These are phyloP conservation scores for Zalerion maritima DNA, from an alignment of 495 filamentous ascomycete genomes.

Conservation along the genomic window DNA sequence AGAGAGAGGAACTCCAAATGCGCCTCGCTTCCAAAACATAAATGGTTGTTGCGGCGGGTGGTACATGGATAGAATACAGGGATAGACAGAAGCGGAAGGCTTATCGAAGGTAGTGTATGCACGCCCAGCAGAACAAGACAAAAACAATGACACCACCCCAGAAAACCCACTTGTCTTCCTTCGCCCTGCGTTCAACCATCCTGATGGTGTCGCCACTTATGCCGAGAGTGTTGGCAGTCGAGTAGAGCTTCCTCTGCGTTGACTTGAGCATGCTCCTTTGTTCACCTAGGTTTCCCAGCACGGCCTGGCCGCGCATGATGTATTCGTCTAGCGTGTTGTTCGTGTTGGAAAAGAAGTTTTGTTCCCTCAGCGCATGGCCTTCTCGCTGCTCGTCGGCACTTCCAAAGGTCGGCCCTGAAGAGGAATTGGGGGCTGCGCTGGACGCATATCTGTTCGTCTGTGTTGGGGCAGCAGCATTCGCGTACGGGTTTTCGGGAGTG, in stretches of 20 bases:
- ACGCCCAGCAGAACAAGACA: constrained; percentile 80
- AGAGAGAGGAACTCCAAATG: no score
- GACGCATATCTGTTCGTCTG: constrained; percentile 27
- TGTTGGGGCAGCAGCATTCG: constrained; percentile 32
- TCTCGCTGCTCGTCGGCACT: constrained; percentile 52
- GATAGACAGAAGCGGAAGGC: no score
- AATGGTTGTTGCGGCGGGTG: no score
- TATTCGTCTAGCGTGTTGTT: constrained; percentile 83
- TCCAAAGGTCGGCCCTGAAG: no score
- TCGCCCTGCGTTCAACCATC: constrained; percentile 82
- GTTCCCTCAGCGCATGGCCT: constrained; percentile 75
- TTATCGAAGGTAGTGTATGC: constrained; percentile 69
- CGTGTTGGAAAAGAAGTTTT: constrained; percentile 68
- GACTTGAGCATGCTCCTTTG: constrained; percentile 91
- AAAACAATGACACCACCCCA: constrained; percentile 80
- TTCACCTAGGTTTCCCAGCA: constrained; percentile 74
- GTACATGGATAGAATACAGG: no score
- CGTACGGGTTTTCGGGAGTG: constrained; percentile 94
- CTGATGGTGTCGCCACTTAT: constrained; percentile 92
- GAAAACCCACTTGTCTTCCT: constrained; percentile 97
- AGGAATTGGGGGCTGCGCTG: constrained; percentile 36
- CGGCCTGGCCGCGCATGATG: constrained; percentile 75
- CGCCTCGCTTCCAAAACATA: no score
- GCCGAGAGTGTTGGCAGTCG: constrained; percentile 84
- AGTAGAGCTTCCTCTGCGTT: constrained; percentile 81